Conservation (phyloP, 805 yeast species). For the Starmera dryadoides region DNA sequence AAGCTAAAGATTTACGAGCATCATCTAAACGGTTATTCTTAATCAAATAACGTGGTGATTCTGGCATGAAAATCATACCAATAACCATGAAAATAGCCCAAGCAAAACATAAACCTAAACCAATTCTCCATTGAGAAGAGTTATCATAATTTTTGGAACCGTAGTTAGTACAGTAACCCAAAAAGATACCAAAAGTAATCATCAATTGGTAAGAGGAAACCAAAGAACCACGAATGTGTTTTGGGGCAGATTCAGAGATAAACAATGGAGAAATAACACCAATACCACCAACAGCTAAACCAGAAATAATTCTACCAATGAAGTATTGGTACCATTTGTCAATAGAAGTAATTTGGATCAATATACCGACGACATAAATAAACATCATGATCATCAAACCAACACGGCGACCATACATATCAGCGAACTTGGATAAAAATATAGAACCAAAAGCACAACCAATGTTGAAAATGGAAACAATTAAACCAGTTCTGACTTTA, state of each 20-base stretch:
- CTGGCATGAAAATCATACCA: constrained; percentile 51
- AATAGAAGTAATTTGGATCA: constrained; percentile 51
- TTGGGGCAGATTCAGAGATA: constrained; percentile 66
- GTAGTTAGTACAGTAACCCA: constrained; percentile 68
- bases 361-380: constrained; percentile 59
- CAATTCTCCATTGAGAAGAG: constrained; percentile 75
- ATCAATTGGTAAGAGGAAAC: constrained; percentile 65
- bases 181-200: constrained; percentile 66
- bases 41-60: constrained; percentile 63
- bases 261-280: constrained; percentile 72
- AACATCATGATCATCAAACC: constrained; percentile 57
- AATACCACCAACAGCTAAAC: constrained; percentile 72
- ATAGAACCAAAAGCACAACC: constrained; percentile 76
- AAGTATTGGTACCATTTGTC: constrained; percentile 63
- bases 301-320: constrained; percentile 64
- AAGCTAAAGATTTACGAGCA: constrained; percentile 53
- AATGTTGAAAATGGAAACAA: constrained; percentile 57
- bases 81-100: constrained; percentile 33
- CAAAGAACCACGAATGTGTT: constrained; percentile 61
- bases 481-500: constrained; percentile 47
- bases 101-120: constrained; percentile 48
- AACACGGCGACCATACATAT: constrained; percentile 56
- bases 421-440: constrained; percentile 50
- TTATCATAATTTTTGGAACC: constrained; percentile 55
- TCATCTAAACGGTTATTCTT: constrained; percentile 50